phyloP scores from a whole-genome alignment of 768 basidiomycete species.

The Lactifluus piperatus region DNA sequence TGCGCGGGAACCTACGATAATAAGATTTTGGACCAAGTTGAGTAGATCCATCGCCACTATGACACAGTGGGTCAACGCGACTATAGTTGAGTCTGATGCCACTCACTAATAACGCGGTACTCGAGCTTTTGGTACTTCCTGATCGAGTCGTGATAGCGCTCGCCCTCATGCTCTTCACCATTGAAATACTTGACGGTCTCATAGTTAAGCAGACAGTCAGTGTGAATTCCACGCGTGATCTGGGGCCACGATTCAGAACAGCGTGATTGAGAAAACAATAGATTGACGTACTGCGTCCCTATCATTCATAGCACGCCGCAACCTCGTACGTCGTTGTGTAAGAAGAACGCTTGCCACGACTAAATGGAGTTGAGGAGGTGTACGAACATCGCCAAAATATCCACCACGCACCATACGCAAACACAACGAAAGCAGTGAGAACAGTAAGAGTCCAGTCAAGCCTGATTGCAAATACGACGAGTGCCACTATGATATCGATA shows the following conservation, averaged over 20 bases:
- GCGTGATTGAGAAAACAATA: background rate
- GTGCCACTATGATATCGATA: constrained; percentile 67
- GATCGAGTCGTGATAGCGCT: constrained; percentile 64
- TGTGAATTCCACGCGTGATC: constrained; percentile 76
- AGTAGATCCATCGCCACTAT: constrained; percentile 64
- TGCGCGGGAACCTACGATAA: constrained; percentile 45
- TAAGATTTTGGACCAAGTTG: constrained; percentile 72
- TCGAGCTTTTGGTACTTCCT: constrained; percentile 66
- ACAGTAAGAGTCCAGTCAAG: constrained; percentile 62
- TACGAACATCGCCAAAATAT: background rate
- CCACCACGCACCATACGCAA: constrained; percentile 48
- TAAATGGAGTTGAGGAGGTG: constrained; percentile 21
- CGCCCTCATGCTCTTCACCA: constrained; percentile 73
- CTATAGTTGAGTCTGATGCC: background rate
- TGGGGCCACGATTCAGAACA: constrained; percentile 21
- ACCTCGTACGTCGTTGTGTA: constrained; percentile 63
- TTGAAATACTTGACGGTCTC: constrained; percentile 86
- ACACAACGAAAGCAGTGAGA: constrained; percentile 66
- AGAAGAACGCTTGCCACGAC: constrained; percentile 45
- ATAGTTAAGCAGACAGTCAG: constrained; percentile 72
- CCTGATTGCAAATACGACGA: constrained; percentile 46
- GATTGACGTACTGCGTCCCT: constrained; percentile 52
- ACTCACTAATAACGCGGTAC: constrained; percentile 63
- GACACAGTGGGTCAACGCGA: background rate
- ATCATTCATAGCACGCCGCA: constrained; percentile 77